Base-by-base conservation (phyloP, 148 eudicot genomes). In the Vaccinium darrowii region DNA sequence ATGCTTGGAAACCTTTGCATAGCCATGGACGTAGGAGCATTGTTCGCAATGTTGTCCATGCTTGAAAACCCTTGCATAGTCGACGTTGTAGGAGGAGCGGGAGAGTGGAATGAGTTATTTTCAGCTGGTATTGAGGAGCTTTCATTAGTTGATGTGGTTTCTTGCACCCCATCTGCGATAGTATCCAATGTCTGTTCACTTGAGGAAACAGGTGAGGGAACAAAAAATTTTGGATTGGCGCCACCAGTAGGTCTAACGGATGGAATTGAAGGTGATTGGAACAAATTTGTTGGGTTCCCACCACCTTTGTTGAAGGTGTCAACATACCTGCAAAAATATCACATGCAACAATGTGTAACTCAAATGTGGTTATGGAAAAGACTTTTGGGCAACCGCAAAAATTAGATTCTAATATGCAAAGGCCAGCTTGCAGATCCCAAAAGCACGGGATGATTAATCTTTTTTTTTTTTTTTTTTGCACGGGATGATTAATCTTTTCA, bases 221-320 rank as follows among this genome's bases (percentile, higher is more conserved):
- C 91, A 76, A 95, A 95, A 85, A 94, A 91, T 52, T 91, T 91
- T 25, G 96, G 92, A 84, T 87, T 91, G 52, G 74, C 52, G 69
- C 86, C 83, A 71, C 60, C 79, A 65, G 90, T 78, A 69, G 98
- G 91, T 88, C 91, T 94, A 15, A 79, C 71, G 21, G 95, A 65
- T 52, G 96, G 90, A 84, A 86, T 90, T 18, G 91, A 39, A 56
- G 98, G 95, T 57, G 98, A 90, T 47, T 92, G 96, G 88, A 93
- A 91, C 53, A 88, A 58, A 82, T 87, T 95, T 63, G 92, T 81
- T 63, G 92, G 88, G 84, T 88, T 88, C 47, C 95, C 95, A 81
- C 95, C 95, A 67, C 96, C 96, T 91, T 91, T 89, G 91, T 93
- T 94, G 82, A 94, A 95, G 14, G 98, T 94, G 85, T 95, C 98